Evolutionary conservation across 495 filamentous ascomycete genomes (phyloP), one percentile per base, ranked within the genome.

Genomic region (Trichodelitschia bisporula): DNA sequence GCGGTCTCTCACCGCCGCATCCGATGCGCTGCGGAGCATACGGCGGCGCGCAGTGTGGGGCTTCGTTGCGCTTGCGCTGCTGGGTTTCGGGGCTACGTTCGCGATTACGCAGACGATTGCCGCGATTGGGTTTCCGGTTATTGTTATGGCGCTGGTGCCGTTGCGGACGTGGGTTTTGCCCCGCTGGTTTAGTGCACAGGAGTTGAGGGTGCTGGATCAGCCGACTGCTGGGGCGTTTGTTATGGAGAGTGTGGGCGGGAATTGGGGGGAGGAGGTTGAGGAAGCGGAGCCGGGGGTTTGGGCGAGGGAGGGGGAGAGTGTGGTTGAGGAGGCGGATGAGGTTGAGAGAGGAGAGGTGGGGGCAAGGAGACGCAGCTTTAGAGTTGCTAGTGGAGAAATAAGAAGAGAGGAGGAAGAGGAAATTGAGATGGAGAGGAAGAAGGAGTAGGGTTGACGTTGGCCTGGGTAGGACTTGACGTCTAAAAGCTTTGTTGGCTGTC

Each of bases 101-200:
- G 83, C 79, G n/a, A 84, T 92, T 40, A 84, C 80, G 5, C 82
- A 93, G 50, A 92, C 84, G 0, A 77, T 91, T 29, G 84, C 78
- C 5, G 84, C 84, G 11, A 86, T 95, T 24, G 50, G 84, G 2
- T 95, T 92, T 44, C 84, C 84, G 3, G 65, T 92, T 4, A 65
- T 92, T 32, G 89, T 95, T 44, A 43, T 89, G 9, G 41, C 67
- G 12, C 51, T 92, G 11, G 71, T 93, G n/a, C 84, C 83, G 0
- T 46, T 77, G 1, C 56, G 84, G 5, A 69, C 69, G 5, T 58
- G 71, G 31, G 25, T 84, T n/a, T 40, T 95, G 35, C 80, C 82
- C 3, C 52, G 53, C 24, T 69, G 61, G 50, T 76, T 93, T 38
- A 57, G 54, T 0, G 40, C 51, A 0, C 59, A 69, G 39, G 84